Percentiles rank a stretch among this genome's conserved stretches.
These are phyloP conservation scores for Fusarium sp. DNA, from an alignment of 2,329 filamentous ascomycete genomes.

Conservation along the genomic window DNA sequence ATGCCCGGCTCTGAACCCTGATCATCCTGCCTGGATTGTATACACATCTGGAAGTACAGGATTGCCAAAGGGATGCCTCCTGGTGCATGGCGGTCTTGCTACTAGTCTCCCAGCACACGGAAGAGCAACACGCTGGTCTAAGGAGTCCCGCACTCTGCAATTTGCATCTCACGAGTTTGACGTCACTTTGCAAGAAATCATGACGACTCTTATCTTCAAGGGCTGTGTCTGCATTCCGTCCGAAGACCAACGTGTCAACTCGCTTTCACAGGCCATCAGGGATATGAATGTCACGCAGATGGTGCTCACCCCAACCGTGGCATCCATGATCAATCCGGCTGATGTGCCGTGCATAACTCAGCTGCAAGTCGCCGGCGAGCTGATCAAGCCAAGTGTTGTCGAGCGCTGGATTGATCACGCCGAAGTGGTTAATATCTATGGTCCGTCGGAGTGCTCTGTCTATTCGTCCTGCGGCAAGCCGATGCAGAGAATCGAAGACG, in stretches of 20 bases:
- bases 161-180: conserved; percentile 8
- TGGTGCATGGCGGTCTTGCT: not conserved
- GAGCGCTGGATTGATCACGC: conserved; percentile 10
- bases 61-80: not conserved
- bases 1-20: not conserved
- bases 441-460: conserved; percentile 2
- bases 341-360: not conserved
- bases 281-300: conserved; percentile 8
- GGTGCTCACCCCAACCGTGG: conserved; percentile 2
- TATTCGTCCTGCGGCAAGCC: conserved; percentile 1
- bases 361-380: not conserved
- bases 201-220: conserved; percentile 1
- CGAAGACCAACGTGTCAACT: not conserved
- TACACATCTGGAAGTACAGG: conserved; percentile 17
- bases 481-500: not conserved
- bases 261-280: not conserved
- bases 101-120: conserved; percentile 5
- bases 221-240: conserved; percentile 5
- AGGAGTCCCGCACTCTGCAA: not conserved
- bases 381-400: conserved; percentile 2
- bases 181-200: conserved; percentile 6
- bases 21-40: not conserved
- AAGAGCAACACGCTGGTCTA: not conserved
- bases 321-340: not conserved
- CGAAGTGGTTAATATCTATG: conserved; percentile 2